These are phyloP conservation scores for Podaxis sp. DNA, from an alignment of 768 basidiomycete genomes.

Conservation along the genomic window DNA sequence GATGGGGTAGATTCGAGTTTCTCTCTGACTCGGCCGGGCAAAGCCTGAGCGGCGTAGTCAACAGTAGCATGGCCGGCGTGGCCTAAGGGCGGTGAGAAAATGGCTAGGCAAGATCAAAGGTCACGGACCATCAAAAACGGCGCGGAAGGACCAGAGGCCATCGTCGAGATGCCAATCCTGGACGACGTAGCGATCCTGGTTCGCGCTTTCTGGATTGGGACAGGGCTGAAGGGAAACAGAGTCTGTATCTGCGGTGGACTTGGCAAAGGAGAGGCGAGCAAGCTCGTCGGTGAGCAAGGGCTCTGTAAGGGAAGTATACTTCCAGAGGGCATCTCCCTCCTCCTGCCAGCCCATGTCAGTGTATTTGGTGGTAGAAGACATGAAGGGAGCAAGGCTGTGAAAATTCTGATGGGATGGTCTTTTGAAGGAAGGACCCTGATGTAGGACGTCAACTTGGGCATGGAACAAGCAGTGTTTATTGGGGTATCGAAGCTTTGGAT, in stretches of 20 bases:
- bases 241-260: constrained; percentile 29
- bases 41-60: constrained; percentile 28
- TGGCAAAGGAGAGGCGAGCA: constrained; percentile 30
- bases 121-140: constrained; percentile 42
- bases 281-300: constrained; percentile 37
- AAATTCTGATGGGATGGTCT: neutral
- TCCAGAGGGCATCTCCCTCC: constrained; percentile 23
- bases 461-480: neutral
- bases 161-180: constrained; percentile 33
- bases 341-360: constrained; percentile 35
- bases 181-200: constrained; percentile 43
- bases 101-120: neutral
- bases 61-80: constrained; percentile 45
- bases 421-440: constrained; percentile 4
- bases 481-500: neutral
- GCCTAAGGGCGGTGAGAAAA: constrained; percentile 20
- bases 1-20: constrained; percentile 17
- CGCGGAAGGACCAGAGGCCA: constrained; percentile 41
- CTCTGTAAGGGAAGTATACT: constrained; percentile 37
- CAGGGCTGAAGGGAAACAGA: constrained; percentile 45
- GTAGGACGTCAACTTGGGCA: neutral
- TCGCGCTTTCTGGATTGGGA: constrained; percentile 30
- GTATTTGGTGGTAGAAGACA: constrained; percentile 18
- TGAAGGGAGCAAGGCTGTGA: neutral
- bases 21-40: constrained; percentile 28